Conservation (phyloP, 768 basidiomycete species). For the Rubroboletus pulcherrimus region DNA sequence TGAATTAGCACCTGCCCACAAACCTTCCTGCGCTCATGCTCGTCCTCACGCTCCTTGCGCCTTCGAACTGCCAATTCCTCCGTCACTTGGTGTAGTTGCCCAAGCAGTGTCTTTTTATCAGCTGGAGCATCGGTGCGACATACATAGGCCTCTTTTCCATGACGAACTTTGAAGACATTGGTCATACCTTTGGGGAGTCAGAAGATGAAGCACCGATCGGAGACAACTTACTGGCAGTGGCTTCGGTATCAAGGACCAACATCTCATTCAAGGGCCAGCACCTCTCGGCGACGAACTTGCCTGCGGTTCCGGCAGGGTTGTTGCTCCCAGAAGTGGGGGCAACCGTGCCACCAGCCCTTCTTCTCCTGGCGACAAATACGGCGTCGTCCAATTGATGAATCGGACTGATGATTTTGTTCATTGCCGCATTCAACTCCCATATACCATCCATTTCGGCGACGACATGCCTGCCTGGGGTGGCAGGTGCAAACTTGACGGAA, state of each 20-base stretch:
- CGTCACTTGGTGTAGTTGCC: constrained; percentile 86
- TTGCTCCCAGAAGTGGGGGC: constrained; percentile 60
- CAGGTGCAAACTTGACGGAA: constrained; percentile 90
- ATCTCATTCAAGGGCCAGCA: constrained; percentile 95
- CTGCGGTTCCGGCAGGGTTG: constrained; percentile 51
- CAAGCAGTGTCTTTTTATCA: constrained; percentile 84
- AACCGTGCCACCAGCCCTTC: constrained; percentile 42
- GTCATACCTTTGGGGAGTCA: constrained; percentile 55
- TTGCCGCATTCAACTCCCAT: constrained; percentile 85
- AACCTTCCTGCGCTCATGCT: constrained; percentile 80
- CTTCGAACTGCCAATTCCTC: constrained; percentile 87
- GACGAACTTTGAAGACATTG: constrained; percentile 95
- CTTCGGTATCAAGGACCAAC: constrained; percentile 93
- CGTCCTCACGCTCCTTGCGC: constrained; percentile 90
- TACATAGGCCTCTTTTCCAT: constrained; percentile 92
- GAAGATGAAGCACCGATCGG: neutral
- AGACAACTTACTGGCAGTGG: constrained; percentile 73
- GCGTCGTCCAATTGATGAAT: constrained; percentile 87
- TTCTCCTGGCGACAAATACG: constrained; percentile 78
- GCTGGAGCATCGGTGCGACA: constrained; percentile 78
- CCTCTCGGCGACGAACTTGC: constrained; percentile 85
- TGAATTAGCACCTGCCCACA: constrained; percentile 53
- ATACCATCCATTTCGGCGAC: constrained; percentile 83
- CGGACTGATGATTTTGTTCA: constrained; percentile 91
- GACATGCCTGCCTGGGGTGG: constrained; percentile 87